Conservation (phyloP, 257 asterid species). For the Lavandula angustifolia region DNA sequence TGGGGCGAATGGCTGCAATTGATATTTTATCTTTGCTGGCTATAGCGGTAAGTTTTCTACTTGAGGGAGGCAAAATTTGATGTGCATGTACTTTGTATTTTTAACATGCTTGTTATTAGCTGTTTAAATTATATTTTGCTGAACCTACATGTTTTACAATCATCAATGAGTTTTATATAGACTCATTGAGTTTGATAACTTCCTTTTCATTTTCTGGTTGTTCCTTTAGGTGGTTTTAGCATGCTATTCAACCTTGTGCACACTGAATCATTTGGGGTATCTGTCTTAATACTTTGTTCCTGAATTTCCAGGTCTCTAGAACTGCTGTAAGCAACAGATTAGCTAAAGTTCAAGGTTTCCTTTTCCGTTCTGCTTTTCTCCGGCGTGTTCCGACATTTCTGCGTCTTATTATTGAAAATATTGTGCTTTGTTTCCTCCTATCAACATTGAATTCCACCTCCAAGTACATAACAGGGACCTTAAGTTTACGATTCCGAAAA, state of each 20-base stretch:
- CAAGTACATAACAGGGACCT: constrained; percentile 86
- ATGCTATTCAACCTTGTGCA: neutral
- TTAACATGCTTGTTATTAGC: constrained; percentile 8
- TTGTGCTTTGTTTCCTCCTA: constrained; percentile 82
- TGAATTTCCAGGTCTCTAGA: constrained; percentile 71
- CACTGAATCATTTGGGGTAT: constrained; percentile 11
- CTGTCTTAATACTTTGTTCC: constrained; percentile 24
- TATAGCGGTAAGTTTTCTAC: constrained; percentile 67
- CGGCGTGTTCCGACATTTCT: constrained; percentile 90
- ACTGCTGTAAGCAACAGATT: constrained; percentile 94
- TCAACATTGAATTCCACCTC: constrained; percentile 91
- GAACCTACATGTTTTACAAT: constrained; percentile 12
- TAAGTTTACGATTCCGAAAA: constrained; percentile 85
- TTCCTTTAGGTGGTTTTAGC: constrained; percentile 19
- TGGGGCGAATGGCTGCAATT: constrained; percentile 79
- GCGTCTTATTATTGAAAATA: constrained; percentile 90
- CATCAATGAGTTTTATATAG: constrained; percentile 3
- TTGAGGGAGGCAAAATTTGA: constrained; percentile 27
- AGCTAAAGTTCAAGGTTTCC: constrained; percentile 98
- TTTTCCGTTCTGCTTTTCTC: constrained; percentile 95
- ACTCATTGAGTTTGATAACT: neutral
- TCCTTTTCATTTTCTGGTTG: constrained; percentile 7
- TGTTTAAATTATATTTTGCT: neutral
- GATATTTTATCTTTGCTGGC: constrained; percentile 76
- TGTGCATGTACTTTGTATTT: constrained; percentile 23